Evolutionary conservation across 1,284 basidiomycete genomes (phyloP).

Genomic region (Termitomyces sp.): DNA sequence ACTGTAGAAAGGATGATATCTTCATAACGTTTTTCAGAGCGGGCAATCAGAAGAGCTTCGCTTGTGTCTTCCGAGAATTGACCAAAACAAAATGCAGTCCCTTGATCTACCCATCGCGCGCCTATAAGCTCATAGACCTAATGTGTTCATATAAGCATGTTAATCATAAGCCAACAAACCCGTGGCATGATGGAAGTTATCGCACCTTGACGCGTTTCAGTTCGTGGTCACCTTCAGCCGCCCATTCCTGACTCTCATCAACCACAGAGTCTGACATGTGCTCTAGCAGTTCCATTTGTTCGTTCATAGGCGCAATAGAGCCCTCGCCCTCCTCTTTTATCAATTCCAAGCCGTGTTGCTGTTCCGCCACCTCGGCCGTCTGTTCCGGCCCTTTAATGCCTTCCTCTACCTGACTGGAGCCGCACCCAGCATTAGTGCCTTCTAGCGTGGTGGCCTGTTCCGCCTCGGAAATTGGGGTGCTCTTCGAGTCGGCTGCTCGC

Average conservation of each 20-base stretch:
- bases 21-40: slow-evolving; percentile 69
- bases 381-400: slow-evolving; percentile 17
- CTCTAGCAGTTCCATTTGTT: slow-evolving; percentile 37
- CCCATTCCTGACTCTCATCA: slow-evolving; percentile 39
- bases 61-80: slow-evolving; percentile 75
- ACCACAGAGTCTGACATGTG: slow-evolving; percentile 30
- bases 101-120: slow-evolving; percentile 87
- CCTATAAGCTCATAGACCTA: slow-evolving; percentile 92
- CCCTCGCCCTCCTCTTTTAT: slow-evolving; percentile 31
- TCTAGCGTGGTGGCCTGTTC: slow-evolving; percentile 10
- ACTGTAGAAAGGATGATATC: slow-evolving; percentile 69
- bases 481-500: slow-evolving; percentile 16
- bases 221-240: slow-evolving; percentile 38
- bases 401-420: slow-evolving; percentile 8
- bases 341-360: slow-evolving; percentile 21
- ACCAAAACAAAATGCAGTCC: slow-evolving; percentile 90
- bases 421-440: slow-evolving; percentile 4
- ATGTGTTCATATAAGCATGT: slow-evolving; percentile 11
- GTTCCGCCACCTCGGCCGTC: slow-evolving; percentile 12
- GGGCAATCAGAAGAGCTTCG: slow-evolving; percentile 81
- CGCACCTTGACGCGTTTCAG: slow-evolving; percentile 49
- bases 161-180: background rate
- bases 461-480: slow-evolving; percentile 4
- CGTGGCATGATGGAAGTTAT: slow-evolving; percentile 2
- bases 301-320: slow-evolving; percentile 27